Base-by-base conservation (phyloP, 1,284 basidiomycete species). In the Marasmius oreades region DNA sequence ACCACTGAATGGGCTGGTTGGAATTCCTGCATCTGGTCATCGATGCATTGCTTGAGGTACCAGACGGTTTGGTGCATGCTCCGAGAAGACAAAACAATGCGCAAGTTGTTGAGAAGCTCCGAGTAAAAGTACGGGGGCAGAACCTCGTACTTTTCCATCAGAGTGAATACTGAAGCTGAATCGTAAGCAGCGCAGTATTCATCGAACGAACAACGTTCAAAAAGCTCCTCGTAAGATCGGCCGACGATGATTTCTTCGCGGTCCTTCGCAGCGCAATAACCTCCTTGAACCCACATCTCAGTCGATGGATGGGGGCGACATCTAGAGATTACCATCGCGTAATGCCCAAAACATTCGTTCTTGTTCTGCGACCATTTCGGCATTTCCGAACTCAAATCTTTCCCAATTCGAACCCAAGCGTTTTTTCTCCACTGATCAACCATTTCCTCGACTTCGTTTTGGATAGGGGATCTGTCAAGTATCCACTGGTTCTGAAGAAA, bases 21-120 rank as follows among this genome's bases (percentile, higher is more conserved):
- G 2, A 60, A 47, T 2, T 60, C 63, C 1, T 59, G 5, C 10
- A 31, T 5, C 28, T 10, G 58, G 14, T 51, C 51, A 14, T 63
- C 23, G 28, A 71, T 60, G 47, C 66, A 70, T 33, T 68, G 64
- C 61, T 76, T 77, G 26, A 77, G 64, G 28, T 64, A 12, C 76
- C 76, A 77, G 20, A 76, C 74, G 0, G 73, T 72, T 51, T 69
- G 67, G 28, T 52, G 51, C 28, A 31, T 31, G 1, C 14, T 4
- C 7, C 10, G 4, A 8, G 63, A 62, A 2, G 61, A 59, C n/a
- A 23, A 24, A 46, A 46, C 51, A 39, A 1, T 37, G 47, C 44
- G 76, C 58, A 12, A 71, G 61, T 22, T 71, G 69, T 46, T 11
- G 61, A 56, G 46, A 75, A 63, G n/a, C n/a, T 42, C 65, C 55